Evolutionary conservation across 1,284 basidiomycete genomes (phyloP).

Genomic region (Boletus smithii): DNA sequence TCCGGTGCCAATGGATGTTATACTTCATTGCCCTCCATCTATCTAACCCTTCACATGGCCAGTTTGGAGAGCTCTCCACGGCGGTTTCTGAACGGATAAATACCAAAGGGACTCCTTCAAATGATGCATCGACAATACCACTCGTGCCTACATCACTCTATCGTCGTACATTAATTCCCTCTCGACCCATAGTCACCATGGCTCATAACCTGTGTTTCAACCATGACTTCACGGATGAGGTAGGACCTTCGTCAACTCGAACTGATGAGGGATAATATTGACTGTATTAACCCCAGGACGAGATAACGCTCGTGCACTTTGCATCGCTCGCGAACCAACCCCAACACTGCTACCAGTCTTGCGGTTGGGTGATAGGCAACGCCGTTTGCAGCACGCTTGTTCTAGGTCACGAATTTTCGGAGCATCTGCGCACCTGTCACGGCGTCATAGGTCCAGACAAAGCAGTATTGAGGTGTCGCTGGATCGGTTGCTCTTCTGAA

Average conservation of each 20-base stretch:
- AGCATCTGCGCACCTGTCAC: constrained; percentile 27
- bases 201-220: constrained; percentile 4
- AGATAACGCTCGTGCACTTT: not conserved
- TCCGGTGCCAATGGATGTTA: constrained; percentile 17
- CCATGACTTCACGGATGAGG: constrained; percentile 14
- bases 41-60: constrained; percentile 16
- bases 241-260: constrained; percentile 1
- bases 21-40: constrained; percentile 17
- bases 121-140: constrained; percentile 9
- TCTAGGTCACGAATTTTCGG: constrained; percentile 16
- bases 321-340: constrained; percentile 3
- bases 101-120: constrained; percentile 11
- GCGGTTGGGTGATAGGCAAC: constrained; percentile 12
- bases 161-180: not conserved
- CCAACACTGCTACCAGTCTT: constrained; percentile 12
- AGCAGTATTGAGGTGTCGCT: constrained; percentile 10
- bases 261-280: not conserved
- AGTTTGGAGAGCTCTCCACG: constrained; percentile 27
- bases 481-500: constrained; percentile 13
- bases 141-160: constrained; percentile 1
- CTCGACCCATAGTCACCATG: constrained; percentile 9
- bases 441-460: constrained; percentile 20
- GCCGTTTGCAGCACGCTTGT: constrained; percentile 6
- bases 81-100: constrained; percentile 17
- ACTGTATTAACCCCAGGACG: constrained; percentile 14